These are phyloP conservation scores for Gentiana straminea DNA, from an alignment of 257 asterid genomes.

Conservation along the genomic window DNA sequence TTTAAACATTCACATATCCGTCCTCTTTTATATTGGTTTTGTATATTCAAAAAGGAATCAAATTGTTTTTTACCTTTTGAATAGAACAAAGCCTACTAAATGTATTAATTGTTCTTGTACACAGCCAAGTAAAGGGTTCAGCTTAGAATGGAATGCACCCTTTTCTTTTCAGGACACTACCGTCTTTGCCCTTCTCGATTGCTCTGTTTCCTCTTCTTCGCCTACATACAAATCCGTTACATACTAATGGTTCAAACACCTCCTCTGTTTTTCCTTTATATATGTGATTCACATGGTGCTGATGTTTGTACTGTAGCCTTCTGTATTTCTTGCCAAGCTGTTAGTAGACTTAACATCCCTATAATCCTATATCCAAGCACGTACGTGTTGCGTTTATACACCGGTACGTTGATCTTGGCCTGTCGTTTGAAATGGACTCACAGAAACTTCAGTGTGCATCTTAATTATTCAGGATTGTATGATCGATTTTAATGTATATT, in stretches of 20 bases:
- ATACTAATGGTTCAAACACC: neutral
- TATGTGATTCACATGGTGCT: conserved; percentile 45
- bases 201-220: too few species aligned
- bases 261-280: conserved; percentile 29
- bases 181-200: too few species aligned
- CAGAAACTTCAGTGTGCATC: conserved; percentile 46
- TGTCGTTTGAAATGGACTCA: conserved; percentile 65
- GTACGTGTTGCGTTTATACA: conserved; percentile 59
- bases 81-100: too few species aligned
- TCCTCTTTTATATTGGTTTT: too few species aligned
- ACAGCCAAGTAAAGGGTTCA: too few species aligned
- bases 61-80: too few species aligned
- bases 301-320: conserved; percentile 29
- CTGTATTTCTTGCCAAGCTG: conserved; percentile 52
- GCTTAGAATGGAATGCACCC: too few species aligned
- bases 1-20: too few species aligned
- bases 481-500: conserved; percentile 27
- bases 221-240: too few species aligned
- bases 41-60: too few species aligned
- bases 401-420: conserved; percentile 74
- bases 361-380: conserved; percentile 20
- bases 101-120: too few species aligned
- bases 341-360: conserved; percentile 41
- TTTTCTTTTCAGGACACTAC: too few species aligned
- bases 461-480: conserved; percentile 44